Conservation (phyloP, 2,329 filamentous ascomycete species). For the Pyrenophora teres region DNA sequence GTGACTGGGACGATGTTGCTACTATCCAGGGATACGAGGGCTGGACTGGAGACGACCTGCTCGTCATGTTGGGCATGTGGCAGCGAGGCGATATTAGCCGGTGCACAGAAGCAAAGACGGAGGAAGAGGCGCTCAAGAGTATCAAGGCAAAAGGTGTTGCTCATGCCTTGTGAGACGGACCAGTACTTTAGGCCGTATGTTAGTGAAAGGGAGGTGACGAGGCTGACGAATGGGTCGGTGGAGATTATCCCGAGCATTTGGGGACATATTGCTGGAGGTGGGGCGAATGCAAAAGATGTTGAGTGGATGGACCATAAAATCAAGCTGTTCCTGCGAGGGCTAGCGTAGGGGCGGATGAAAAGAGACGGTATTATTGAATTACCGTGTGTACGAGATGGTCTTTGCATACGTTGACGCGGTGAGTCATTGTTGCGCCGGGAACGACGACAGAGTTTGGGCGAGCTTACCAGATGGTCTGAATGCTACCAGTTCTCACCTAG, state of each 20-base stretch:
- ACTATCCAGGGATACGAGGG: conserved; percentile 23
- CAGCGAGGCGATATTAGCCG: conserved; percentile 48
- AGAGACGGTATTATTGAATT: no score
- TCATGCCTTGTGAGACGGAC: conserved; percentile 50
- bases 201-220: conserved; percentile 44
- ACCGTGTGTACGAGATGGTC: no score
- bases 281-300: conserved; percentile 40
- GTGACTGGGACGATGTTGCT: conserved; percentile 37
- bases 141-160: conserved; percentile 45
- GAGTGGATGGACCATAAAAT: conserved; percentile 30
- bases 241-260: conserved; percentile 46
- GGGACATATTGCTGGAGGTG: conserved; percentile 51
- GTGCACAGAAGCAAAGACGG: conserved; percentile 26
- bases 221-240: conserved; percentile 39
- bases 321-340: conserved; percentile 9
- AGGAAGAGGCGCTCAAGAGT: conserved; percentile 39
- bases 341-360: neutral
- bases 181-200: conserved; percentile 50
- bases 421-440: no score
- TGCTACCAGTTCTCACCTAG: no score
- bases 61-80: conserved; percentile 49
- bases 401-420: no score
- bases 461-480: no score
- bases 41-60: conserved; percentile 47
- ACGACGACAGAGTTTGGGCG: no score